Evolutionary conservation across 306 rosid species (phyloP).

Genomic region (Oemleria cerasiformis): DNA sequence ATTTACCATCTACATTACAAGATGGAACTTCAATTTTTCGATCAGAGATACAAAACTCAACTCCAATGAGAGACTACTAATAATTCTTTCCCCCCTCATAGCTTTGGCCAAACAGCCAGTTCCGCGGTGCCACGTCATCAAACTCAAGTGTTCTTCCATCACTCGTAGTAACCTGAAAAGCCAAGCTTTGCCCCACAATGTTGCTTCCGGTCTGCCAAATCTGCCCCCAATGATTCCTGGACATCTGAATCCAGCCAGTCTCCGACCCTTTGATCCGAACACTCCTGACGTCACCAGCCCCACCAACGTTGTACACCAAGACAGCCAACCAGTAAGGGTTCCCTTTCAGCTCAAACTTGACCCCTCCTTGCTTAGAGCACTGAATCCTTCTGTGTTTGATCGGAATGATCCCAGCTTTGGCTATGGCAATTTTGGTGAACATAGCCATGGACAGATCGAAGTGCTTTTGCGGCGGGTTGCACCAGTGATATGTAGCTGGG

Average conservation of each 20-base stretch:
- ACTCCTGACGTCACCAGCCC: conserved; percentile 43
- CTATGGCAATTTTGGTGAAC: conserved; percentile 40
- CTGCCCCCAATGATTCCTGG: conserved; percentile 57
- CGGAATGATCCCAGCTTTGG: conserved; percentile 51
- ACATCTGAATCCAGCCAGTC: conserved; percentile 36
- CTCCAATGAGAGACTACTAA: not conserved
- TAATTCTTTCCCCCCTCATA: conserved; percentile 22
- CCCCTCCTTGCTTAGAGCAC: conserved; percentile 41
- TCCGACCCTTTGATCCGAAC: conserved; percentile 40
- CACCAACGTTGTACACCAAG: conserved; percentile 49
- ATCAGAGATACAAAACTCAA: not conserved
- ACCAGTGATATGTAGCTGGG: conserved; percentile 32
- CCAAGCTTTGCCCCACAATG: conserved; percentile 48
- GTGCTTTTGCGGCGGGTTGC: conserved; percentile 64
- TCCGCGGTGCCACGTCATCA: conserved; percentile 27
- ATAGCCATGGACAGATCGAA: conserved; percentile 57
- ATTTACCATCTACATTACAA: not conserved
- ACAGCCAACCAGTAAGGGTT: conserved; percentile 42
- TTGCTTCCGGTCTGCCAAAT: conserved; percentile 26
- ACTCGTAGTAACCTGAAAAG: conserved; percentile 43
- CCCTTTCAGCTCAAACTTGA: conserved; percentile 51
- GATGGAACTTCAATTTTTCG: not conserved
- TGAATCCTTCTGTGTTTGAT: conserved; percentile 34
- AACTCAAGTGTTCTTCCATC: conserved; percentile 31
- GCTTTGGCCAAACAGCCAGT: conserved; percentile 56